A percentile compares a stretch with the other conserved stretches of the same genome.
phyloP scores from a whole-genome alignment of 768 basidiomycete genomes.

The Russula dissimulans region DNA sequence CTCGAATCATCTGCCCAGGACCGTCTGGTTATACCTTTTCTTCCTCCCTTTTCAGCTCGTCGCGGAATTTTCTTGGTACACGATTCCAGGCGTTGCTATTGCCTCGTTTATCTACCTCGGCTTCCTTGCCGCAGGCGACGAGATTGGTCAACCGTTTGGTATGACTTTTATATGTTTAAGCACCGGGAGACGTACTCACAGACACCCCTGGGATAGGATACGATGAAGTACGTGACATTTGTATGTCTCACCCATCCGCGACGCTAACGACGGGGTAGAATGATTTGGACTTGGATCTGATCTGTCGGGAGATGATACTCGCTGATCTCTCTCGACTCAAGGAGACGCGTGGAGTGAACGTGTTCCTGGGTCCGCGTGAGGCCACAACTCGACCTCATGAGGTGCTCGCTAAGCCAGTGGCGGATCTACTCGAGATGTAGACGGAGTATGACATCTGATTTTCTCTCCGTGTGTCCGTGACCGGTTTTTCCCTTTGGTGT shows the following conservation, averaged over 20 bases:
- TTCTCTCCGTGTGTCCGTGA: neutral
- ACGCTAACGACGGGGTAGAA: conserved; percentile 33
- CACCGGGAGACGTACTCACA: neutral
- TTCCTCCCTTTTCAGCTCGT: conserved; percentile 72
- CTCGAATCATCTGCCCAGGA: conserved; percentile 27
- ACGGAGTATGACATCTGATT: neutral
- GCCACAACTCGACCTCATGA: neutral
- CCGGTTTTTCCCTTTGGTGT: neutral
- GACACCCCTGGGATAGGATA: conserved; percentile 33
- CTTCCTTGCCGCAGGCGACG: conserved; percentile 63
- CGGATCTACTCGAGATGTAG: conserved; percentile 5
- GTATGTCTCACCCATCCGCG: neutral
- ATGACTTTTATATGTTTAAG: conserved; percentile 16
- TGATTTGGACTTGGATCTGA: conserved; percentile 58
- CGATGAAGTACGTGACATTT: conserved; percentile 38
- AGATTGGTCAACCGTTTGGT: conserved; percentile 64
- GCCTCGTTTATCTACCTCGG: conserved; percentile 70
- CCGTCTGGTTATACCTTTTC: conserved; percentile 67
- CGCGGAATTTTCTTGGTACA: conserved; percentile 49
- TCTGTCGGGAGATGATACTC: conserved; percentile 48
- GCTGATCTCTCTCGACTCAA: conserved; percentile 49
- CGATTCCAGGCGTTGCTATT: conserved; percentile 56
- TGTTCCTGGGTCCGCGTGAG: conserved; percentile 29
- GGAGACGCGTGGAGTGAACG: conserved; percentile 42
- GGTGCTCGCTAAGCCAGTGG: neutral